A percentile compares a stretch with the other conserved stretches of the same genome.
Conservation (phyloP, 2,329 filamentous ascomycete species). For the Phoma sp. region DNA sequence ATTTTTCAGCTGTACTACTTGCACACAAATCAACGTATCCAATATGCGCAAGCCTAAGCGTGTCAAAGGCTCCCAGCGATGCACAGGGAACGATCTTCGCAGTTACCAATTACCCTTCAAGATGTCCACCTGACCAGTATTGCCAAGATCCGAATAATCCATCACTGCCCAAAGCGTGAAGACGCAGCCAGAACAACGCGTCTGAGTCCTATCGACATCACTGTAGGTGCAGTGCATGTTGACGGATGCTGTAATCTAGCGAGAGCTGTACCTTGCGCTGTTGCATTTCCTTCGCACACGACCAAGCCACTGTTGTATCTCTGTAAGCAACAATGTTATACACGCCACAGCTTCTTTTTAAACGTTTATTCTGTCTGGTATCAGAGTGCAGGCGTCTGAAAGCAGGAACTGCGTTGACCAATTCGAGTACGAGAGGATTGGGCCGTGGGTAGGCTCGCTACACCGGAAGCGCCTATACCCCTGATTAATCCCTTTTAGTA, state of each 20-base stretch:
- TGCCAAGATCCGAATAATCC: too few relatives aligned
- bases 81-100: not conserved
- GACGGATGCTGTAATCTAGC: too few relatives aligned
- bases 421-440: not conserved
- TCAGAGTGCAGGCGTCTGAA: not conserved
- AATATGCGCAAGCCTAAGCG: not conserved
- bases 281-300: too few relatives aligned
- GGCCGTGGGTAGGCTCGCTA: not conserved
- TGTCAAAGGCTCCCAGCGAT: not conserved
- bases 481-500: not conserved
- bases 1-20: not conserved
- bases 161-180: too few relatives aligned
- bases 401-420: not conserved
- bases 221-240: too few relatives aligned
- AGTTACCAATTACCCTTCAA: too few relatives aligned
- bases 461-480: not conserved
- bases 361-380: not conserved
- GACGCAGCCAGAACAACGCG: too few relatives aligned
- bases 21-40: too few relatives aligned
- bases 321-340: not conserved
- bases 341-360: not conserved
- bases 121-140: too few relatives aligned
- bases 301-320: too few relatives aligned
- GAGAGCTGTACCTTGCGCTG: too few relatives aligned
- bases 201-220: too few relatives aligned